These are phyloP conservation scores for Metschnikowia sp. DNA, from an alignment of 805 yeast genomes.

Conservation along the genomic window DNA sequence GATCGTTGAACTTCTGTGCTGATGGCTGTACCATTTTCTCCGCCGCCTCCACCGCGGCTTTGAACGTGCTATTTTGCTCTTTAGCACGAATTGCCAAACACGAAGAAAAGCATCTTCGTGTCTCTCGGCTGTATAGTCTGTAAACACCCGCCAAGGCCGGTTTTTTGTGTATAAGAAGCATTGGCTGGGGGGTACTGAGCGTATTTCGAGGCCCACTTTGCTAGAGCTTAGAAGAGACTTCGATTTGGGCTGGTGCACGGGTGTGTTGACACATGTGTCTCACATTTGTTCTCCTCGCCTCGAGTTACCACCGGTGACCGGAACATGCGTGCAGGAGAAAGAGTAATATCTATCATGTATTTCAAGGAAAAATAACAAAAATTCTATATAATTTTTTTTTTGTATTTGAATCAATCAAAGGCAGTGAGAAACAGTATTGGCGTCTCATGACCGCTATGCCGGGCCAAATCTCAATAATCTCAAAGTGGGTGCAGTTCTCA, in stretches of 20 bases:
- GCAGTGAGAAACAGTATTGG: too few relatives aligned
- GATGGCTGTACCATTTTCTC: conserved; percentile 62
- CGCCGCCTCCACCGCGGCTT: conserved; percentile 67
- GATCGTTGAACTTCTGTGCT: conserved; percentile 59
- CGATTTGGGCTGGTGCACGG: conserved; percentile 1
- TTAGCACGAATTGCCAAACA: not conserved
- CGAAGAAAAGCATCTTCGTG: conserved; percentile 6
- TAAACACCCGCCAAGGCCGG: conserved; percentile 7
- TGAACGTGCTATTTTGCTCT: conserved; percentile 21
- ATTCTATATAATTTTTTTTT: too few relatives aligned
- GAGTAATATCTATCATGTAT: too few relatives aligned
- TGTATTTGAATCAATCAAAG: too few relatives aligned
- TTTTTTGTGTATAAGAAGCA: conserved; percentile 8
- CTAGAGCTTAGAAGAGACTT: not conserved
- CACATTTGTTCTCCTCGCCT: not conserved
- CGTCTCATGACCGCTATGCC: too few relatives aligned
- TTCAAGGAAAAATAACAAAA: too few relatives aligned
- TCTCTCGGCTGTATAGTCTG: not conserved
- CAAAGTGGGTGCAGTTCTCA: too few relatives aligned
- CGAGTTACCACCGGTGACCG: too few relatives aligned
- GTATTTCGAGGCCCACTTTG: not conserved
- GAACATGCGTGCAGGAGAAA: too few relatives aligned
- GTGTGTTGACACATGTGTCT: not conserved
- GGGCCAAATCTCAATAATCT: too few relatives aligned
- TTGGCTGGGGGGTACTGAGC: not conserved